Percentiles rank a stretch among this genome's conserved stretches.
Conservation (phyloP, 306 rosid genomes). For the Trifolium fragiferum region DNA sequence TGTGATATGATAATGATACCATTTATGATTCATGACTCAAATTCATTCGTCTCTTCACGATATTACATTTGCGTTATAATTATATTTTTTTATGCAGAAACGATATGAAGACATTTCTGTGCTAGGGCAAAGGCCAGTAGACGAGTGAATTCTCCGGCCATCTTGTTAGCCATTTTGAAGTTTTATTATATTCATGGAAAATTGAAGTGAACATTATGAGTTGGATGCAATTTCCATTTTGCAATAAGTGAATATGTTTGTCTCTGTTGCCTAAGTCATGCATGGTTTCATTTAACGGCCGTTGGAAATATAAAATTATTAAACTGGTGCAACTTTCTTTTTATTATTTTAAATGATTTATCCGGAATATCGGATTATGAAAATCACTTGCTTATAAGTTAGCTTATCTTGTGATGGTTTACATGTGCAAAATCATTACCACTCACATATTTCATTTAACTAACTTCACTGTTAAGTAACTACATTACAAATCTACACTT, state of each 20-base stretch:
- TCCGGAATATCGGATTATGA: slow-evolving; percentile 5
- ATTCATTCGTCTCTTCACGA: too few relatives aligned
- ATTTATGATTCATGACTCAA: not conserved
- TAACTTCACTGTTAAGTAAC: not conserved
- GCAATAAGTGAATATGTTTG: slow-evolving; percentile 58
- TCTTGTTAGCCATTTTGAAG: slow-evolving; percentile 41
- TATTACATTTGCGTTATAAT: slow-evolving; percentile 3
- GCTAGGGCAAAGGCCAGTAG: slow-evolving; percentile 55
- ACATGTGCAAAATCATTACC: not conserved
- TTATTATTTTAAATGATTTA: slow-evolving; percentile 8
- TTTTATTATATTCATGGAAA: slow-evolving; percentile 43
- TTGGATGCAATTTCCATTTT: slow-evolving; percentile 59
- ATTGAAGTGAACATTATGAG: slow-evolving; percentile 47
- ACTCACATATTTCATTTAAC: slow-evolving; percentile 15
- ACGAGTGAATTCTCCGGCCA: slow-evolving; percentile 42
- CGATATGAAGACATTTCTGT: slow-evolving; percentile 60
- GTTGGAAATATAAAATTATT: slow-evolving; percentile 32
- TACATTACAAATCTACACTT: not conserved
- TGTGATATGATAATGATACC: not conserved
- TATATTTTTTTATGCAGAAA: slow-evolving; percentile 47
- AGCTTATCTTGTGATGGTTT: slow-evolving; percentile 7
- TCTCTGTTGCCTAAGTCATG: slow-evolving; percentile 33
- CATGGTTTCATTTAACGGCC: slow-evolving; percentile 42
- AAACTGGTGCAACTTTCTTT: slow-evolving; percentile 33
- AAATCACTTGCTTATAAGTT: not conserved